Conservation (phyloP, 1,284 basidiomycete species). For the Tilletia indica region DNA sequence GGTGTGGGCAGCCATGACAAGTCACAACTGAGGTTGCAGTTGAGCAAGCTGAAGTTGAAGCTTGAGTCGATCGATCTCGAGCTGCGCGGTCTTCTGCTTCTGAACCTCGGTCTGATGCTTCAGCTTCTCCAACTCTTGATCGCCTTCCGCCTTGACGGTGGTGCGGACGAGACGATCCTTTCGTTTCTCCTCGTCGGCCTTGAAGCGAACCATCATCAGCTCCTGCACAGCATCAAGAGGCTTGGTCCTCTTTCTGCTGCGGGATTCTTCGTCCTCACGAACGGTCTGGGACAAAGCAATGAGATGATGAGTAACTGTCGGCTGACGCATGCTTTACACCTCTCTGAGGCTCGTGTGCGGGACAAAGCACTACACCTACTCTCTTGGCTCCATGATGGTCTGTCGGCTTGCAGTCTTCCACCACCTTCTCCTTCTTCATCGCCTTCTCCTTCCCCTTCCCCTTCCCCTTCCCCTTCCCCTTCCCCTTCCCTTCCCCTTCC, state of each 20-base stretch:
- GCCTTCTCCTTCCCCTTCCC: too few species aligned
- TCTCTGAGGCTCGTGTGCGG: neutral
- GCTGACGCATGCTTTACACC: neutral
- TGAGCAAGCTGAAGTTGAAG: neutral
- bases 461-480: too few species aligned
- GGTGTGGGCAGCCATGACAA: too few species aligned
- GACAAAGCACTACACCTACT: neutral
- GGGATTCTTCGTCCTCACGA: neutral
- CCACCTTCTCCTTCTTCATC: too few species aligned
- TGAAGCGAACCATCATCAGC: neutral
- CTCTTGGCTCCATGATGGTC: slow-evolving; percentile 7
- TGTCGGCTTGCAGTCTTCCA: neutral
- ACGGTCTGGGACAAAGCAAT: too few species aligned
- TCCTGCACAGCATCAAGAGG: neutral
- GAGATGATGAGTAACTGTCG: neutral
- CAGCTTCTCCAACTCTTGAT: neutral
- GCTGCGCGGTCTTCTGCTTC: neutral
- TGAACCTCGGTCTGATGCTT: neutral
- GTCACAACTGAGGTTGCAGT: too few species aligned
- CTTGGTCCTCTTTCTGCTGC: neutral
- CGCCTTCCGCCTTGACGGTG: neutral
- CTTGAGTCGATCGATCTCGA: neutral
- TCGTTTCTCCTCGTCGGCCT: neutral
- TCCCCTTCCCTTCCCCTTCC: too few species aligned
- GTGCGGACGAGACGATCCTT: neutral